Base-by-base conservation (phyloP, 768 basidiomycete species). In the Termitomyces sp. region DNA sequence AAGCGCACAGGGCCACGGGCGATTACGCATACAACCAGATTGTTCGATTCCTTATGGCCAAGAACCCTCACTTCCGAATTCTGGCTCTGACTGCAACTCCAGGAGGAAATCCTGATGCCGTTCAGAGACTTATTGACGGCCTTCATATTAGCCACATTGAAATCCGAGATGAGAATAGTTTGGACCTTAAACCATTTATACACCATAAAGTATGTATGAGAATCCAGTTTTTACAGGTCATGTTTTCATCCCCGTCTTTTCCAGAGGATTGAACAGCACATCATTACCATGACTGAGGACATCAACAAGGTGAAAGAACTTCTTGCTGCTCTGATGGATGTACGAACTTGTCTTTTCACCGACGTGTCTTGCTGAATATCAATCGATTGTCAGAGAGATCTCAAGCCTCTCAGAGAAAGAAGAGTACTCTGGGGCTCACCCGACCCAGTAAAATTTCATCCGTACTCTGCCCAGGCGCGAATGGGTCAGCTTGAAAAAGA, bases 81-180 rank as follows among this genome's bases (percentile, higher is more conserved):
- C 76, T 99, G 22, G 97, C 97, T 2, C 79, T 99, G 22, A 98
- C 94, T 5, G 97, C 97, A 2, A 99, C 97, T 7, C 97, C 97
- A 13, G 96, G 94, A 43, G 76, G 86, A 60, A 89, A 82, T 44
- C 84, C 88, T 1, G 91, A 94, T 36, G 86, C 86, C n/a, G 87
- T 98, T 2, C 97, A 99, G 70, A 76, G 72, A 5, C 84, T 99
- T 36, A 83, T 98, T n/a, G 93, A 98, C 67, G 86, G 87, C 18
- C 74, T 99, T 12, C 97, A 98, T 66, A 94, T 99, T 55, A 94
- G 94, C 63, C 84, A 86, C 57, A 95, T 99, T 57, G 96, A 98
- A 67, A 92, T 98, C 61, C 83, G 97, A 52, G 86, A 96, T 66
- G 97, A 98, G 66, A 79, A 86, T 56, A 94, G 93, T 64, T 71